These are phyloP conservation scores for Salix exigua DNA, from an alignment of 345 rosid species.

Conservation along the genomic window DNA sequence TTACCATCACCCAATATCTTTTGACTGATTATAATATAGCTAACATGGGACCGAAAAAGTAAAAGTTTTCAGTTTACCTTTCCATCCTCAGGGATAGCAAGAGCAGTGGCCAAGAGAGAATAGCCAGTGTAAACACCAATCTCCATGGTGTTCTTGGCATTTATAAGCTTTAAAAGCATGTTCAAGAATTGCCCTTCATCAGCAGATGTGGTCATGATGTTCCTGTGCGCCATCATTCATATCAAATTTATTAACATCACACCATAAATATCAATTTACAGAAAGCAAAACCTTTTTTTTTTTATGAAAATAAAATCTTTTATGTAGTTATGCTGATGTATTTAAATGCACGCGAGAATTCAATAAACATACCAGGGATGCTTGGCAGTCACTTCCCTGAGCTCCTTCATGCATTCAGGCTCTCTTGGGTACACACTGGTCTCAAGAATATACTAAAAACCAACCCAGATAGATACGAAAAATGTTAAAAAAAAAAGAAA, in stretches of 20 bases:
- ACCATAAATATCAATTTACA: background rate
- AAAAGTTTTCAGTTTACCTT: slow-evolving; percentile 36
- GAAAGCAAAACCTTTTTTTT: background rate
- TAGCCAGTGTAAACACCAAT: slow-evolving; percentile 98
- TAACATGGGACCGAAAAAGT: background rate
- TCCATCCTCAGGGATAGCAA: slow-evolving; percentile 91
- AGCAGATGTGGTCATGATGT: slow-evolving; percentile 94
- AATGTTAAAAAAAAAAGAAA: background rate
- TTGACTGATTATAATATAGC: background rate
- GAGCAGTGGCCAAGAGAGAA: slow-evolving; percentile 95
- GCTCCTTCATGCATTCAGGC: slow-evolving; percentile 94
- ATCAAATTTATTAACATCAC: background rate
- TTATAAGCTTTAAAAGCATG: slow-evolving; percentile 89
- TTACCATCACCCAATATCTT: background rate
- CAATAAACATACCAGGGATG: slow-evolving; percentile 73
- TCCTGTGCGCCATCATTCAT: slow-evolving; percentile 42
- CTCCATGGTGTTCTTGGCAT: slow-evolving; percentile 99
- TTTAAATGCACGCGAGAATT: background rate
- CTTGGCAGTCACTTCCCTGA: slow-evolving; percentile 85
- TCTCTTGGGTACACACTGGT: slow-evolving; percentile 97
- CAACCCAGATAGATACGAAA: background rate
- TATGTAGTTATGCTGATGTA: background rate
- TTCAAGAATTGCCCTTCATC: slow-evolving; percentile 94
- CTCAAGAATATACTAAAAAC: slow-evolving; percentile 79
- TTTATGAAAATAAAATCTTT: background rate